phyloP scores from a whole-genome alignment of 2,329 filamentous ascomycete species.

The Diplodia mutila region DNA sequence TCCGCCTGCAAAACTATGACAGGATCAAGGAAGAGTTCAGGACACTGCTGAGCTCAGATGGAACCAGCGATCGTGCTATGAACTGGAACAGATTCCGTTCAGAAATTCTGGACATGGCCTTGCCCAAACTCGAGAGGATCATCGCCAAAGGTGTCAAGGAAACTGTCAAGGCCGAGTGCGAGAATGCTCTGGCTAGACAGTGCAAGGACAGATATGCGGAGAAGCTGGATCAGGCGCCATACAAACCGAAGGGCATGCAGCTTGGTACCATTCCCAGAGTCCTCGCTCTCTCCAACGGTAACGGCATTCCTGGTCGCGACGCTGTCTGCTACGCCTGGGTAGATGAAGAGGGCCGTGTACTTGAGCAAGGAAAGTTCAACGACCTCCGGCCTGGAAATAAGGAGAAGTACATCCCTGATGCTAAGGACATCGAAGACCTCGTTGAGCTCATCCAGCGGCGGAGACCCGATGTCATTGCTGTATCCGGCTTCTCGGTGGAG shows the following conservation, averaged over 20 bases:
- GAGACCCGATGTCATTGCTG: slow-evolving; percentile 85
- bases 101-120: slow-evolving; percentile 80
- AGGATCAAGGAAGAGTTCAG: slow-evolving; percentile 78
- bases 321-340: slow-evolving; percentile 90
- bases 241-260: slow-evolving; percentile 91
- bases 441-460: slow-evolving; percentile 78
- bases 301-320: slow-evolving; percentile 73
- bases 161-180: slow-evolving; percentile 88
- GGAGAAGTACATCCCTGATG: slow-evolving; percentile 69
- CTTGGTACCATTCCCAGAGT: slow-evolving; percentile 87
- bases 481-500: slow-evolving; percentile 87
- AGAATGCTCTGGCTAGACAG: slow-evolving; percentile 84
- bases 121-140: slow-evolving; percentile 78
- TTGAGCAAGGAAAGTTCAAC: slow-evolving; percentile 85
- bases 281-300: slow-evolving; percentile 83
- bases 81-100: slow-evolving; percentile 90
- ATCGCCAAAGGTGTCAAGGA: slow-evolving; percentile 95
- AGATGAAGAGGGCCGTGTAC: slow-evolving; percentile 85
- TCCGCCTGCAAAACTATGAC: slow-evolving; percentile 75
- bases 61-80: slow-evolving; percentile 91
- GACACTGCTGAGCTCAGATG: slow-evolving; percentile 87
- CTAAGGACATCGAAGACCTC: slow-evolving; percentile 69
- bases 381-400: slow-evolving; percentile 71
- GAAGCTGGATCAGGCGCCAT: slow-evolving; percentile 92
- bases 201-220: slow-evolving; percentile 88